phyloP scores from a whole-genome alignment of 345 rosid genomes.

The Brassica nigra region DNA sequence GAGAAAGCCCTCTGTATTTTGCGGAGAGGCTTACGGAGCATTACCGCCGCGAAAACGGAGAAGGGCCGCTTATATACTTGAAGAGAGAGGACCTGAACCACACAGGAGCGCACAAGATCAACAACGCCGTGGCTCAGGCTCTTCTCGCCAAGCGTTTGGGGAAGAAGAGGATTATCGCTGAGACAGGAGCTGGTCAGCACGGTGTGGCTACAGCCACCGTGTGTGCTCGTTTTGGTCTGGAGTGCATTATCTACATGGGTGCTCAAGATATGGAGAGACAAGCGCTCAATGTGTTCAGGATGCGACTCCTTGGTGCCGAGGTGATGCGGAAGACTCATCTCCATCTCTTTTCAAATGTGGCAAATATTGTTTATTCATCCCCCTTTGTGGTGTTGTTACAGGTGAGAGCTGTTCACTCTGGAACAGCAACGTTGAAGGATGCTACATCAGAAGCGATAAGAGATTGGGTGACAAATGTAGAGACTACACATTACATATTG shows the following conservation, averaged over 20 bases:
- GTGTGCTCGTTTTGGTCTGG: constrained; percentile 82
- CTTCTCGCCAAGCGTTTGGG: constrained; percentile 88
- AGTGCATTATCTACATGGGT: constrained; percentile 89
- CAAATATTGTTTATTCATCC: neutral
- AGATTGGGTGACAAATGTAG: constrained; percentile 96
- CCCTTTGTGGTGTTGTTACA: constrained; percentile 16
- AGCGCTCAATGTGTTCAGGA: constrained; percentile 86
- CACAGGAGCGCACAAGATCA: constrained; percentile 91
- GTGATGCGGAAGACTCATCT: constrained; percentile 35
- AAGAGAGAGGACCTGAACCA: constrained; percentile 98
- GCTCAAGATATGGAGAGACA: constrained; percentile 97
- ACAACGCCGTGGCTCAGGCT: constrained; percentile 89
- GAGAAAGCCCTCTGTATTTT: constrained; percentile 87
- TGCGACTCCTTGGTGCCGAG: constrained; percentile 93
- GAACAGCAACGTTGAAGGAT: constrained; percentile 74
- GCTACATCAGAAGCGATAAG: constrained; percentile 77
- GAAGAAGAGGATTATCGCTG: constrained; percentile 81
- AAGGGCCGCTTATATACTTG: constrained; percentile 83
- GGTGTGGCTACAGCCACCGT: constrained; percentile 98
- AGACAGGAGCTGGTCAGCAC: constrained; percentile 96
- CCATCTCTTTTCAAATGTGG: neutral
- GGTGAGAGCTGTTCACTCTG: constrained; percentile 76
- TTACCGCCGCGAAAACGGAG: constrained; percentile 69
- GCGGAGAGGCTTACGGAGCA: constrained; percentile 88
- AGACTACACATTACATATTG: constrained; percentile 90